A percentile compares a stretch with the other conserved stretches of the same genome.
These are phyloP conservation scores for Lachancea dasiensis DNA, from an alignment of 805 yeast genomes.

Conservation along the genomic window DNA sequence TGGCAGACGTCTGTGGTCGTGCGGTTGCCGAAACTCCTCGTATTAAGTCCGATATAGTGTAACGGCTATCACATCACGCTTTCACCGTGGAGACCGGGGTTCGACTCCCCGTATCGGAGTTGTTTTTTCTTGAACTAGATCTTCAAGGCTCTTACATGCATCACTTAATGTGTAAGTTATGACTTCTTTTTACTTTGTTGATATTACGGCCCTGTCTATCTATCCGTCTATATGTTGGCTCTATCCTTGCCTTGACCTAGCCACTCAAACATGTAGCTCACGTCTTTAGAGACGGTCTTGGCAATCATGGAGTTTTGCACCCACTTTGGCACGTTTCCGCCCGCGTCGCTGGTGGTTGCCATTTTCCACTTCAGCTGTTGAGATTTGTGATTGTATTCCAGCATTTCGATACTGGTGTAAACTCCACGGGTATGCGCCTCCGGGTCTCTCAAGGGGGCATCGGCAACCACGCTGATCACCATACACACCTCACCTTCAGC, in stretches of 20 bases:
- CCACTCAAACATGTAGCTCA: slow-evolving; percentile 33
- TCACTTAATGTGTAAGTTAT: no score
- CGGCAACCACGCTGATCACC: slow-evolving; percentile 33
- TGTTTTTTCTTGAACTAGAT: slow-evolving; percentile 3
- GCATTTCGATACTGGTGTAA: slow-evolving; percentile 35
- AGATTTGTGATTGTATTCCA: slow-evolving; percentile 20
- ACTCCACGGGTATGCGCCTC: slow-evolving; percentile 28
- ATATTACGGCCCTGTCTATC: no score
- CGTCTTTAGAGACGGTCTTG: slow-evolving; percentile 36
- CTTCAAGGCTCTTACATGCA: neutral
- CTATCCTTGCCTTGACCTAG: slow-evolving; percentile 4
- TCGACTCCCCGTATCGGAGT: slow-evolving; percentile 37
- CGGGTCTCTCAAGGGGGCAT: slow-evolving; percentile 18
- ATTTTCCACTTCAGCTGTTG: slow-evolving; percentile 32
- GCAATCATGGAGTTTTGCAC: slow-evolving; percentile 37
- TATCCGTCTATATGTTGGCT: no score
- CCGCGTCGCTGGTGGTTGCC: slow-evolving; percentile 37
- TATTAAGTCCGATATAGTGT: slow-evolving; percentile 32
- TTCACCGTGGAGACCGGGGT: slow-evolving; percentile 38
- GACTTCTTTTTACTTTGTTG: neutral
- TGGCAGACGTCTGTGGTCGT: no score
- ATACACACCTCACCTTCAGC: slow-evolving; percentile 21
- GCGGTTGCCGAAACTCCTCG: neutral
- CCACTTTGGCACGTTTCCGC: slow-evolving; percentile 38
- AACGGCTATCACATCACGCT: slow-evolving; percentile 37